Evolutionary conservation across 495 filamentous ascomycete genomes (phyloP).

Genomic region (Filosporella fistucella): DNA sequence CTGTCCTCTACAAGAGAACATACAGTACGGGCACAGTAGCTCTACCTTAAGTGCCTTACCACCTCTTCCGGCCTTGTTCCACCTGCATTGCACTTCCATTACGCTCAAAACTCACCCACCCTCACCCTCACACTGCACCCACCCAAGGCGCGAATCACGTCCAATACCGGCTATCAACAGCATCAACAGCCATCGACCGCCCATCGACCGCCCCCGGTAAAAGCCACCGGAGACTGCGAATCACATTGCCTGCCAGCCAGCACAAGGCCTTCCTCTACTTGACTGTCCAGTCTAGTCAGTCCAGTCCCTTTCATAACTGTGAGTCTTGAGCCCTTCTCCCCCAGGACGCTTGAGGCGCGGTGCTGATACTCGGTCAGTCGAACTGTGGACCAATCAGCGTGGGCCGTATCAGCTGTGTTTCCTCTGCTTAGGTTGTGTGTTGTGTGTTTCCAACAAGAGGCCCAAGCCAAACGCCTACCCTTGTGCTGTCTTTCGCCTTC

Average conservation of each 20-base stretch:
- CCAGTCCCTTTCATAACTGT: too few relatives aligned
- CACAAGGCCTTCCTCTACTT: background rate
- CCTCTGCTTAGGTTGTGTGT: too few relatives aligned
- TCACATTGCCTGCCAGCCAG: background rate
- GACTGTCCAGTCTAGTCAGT: too few relatives aligned
- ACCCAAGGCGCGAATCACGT: slow-evolving; percentile 20
- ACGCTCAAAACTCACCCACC: too few relatives aligned
- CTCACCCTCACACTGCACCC: too few relatives aligned
- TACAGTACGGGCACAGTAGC: too few relatives aligned
- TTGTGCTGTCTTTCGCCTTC: slow-evolving; percentile 9
- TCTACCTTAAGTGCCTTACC: too few relatives aligned
- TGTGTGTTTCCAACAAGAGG: background rate
- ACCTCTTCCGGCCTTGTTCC: too few relatives aligned
- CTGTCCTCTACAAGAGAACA: too few relatives aligned
- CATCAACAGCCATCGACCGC: background rate
- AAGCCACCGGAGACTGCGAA: background rate
- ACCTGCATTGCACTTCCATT: too few relatives aligned
- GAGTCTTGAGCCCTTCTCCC: too few relatives aligned
- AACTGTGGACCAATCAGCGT: background rate
- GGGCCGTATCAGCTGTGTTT: background rate
- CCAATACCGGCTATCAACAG: slow-evolving; percentile 10
- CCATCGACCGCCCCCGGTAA: background rate
- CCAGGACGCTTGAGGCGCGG: too few relatives aligned
- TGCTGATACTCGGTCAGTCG: background rate
- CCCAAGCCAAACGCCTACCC: background rate